Conservation (phyloP, 2,329 filamentous ascomycete genomes). For the Metarhizium anisopliae region DNA sequence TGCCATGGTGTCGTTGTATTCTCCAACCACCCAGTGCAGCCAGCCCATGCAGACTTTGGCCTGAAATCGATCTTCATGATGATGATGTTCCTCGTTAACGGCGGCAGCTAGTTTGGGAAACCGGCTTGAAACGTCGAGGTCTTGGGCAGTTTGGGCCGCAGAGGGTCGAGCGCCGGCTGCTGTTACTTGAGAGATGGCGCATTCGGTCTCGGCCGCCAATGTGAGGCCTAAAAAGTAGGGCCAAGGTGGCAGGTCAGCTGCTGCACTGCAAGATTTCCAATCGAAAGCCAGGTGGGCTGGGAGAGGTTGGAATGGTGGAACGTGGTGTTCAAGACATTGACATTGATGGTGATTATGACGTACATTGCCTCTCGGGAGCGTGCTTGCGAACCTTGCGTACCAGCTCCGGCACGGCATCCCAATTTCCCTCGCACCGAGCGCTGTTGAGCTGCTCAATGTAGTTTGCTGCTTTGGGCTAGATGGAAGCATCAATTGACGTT, state of each 20-base stretch:
- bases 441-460: conserved; percentile 79
- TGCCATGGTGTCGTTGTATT: conserved; percentile 53
- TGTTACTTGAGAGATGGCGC: conserved; percentile 49
- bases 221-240: conserved; percentile 46
- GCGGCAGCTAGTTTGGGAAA: conserved; percentile 44
- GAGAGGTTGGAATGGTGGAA: neutral
- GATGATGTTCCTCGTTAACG: conserved; percentile 47
- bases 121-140: conserved; percentile 35
- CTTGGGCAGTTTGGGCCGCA: conserved; percentile 30
- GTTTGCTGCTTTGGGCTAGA: conserved; percentile 63
- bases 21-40: conserved; percentile 70
- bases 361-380: conserved; percentile 78
- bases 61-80: conserved; percentile 59
- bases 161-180: conserved; percentile 30
- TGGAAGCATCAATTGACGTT: conserved; percentile 5
- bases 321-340: neutral
- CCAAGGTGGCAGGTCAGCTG: neutral
- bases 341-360: conserved; percentile 18
- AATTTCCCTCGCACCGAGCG: conserved; percentile 80
- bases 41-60: conserved; percentile 77
- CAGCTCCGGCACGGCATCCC: conserved; percentile 79
- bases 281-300: neutral
- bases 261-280: neutral
- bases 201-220: conserved; percentile 61
- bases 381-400: conserved; percentile 93